Base-by-base conservation (phyloP, 257 asterid species). In the Forsythia suspensa region DNA sequence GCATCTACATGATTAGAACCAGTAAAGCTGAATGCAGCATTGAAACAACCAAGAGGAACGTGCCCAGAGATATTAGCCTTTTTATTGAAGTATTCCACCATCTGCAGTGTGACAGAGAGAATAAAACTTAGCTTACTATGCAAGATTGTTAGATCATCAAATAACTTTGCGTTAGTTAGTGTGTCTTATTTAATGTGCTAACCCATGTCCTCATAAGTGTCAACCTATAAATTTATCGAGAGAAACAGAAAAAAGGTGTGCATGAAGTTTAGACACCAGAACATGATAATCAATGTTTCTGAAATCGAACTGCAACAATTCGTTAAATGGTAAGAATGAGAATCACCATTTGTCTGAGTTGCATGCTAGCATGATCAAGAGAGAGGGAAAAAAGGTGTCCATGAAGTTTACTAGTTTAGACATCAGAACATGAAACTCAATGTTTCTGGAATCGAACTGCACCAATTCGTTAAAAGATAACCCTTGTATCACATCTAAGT, bases 61-160 rank as follows among this genome's bases (percentile, higher is more conserved):
- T 86, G 81, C 59, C 91, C 96, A 39, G 88, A 83, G 70, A 94
- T 88, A 85, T 78, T 81, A 72, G 98, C 92, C 80, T 85, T 90
- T 83, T 81, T 88, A 84, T 92, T 94, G 88, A 94, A 94, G 82
- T 92, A 92, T 69, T 94, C 97, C 83, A 89, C 91, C 98, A 94
- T 92, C 98, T 92, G 92, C 82, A 85, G 51, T 82, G 44, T 2
- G 42, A 73, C 57, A 70, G 40, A 72, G 66, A 51, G 48, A 72
- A 70, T 68, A 68, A 34, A 59, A 12, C 18, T 72, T 43, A 11
- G 24, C 74, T 72, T 44, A 67, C 5, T 40, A 48, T 34, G 24
- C 43, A 70, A 34, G 57, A 75, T 15, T 8, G 44, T 48, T 52
- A 18, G 36, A 29, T 70, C 73, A 42, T 74, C 21, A 72, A 84